Base-by-base conservation (phyloP, 331 rosid genomes). In the Acacia concinna region DNA sequence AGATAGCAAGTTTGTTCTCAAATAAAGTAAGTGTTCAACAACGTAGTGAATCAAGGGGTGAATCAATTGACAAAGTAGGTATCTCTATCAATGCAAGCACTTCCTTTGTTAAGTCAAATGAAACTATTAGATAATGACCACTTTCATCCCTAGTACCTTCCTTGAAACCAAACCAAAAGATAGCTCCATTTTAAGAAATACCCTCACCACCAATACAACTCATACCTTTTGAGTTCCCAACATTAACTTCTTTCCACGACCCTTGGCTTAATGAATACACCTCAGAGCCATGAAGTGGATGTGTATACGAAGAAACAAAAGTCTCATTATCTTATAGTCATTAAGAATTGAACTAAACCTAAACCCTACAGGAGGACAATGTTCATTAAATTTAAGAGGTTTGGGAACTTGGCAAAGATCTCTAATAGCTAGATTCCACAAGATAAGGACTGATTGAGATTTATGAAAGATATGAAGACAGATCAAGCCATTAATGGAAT, bases 201-300 rank as follows among this genome's bases (percentile, higher is more conserved):
- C 54, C 20, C 0, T 2, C 5, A 4, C n/a, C 4, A 15, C 2
- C 2, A 13, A 43, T 1, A 1, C 1, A 2, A 43, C 15, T 0
- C 17, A 47, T 6, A 13, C 54, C 54, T 1, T 3, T 17, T 47
- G 12, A 14, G 54, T 14, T 47, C 21, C 54, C 54, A 17, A 17
- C 6, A 47, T 47, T 21, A 47, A 17, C 54, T 3, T 47, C 5
- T 47, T 47, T 47, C 54, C 54, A 47, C 12, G 54, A 47, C 21
- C n/a, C 14, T 14, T 3, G 0, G n/a, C 21, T 13, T 47, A 47
- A 47, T 17, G 54, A 47, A 18, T n/a, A n/a, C n/a, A n/a, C n/a
- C n/a, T n/a, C n/a, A n/a, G n/a, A n/a, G n/a, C n/a, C n/a, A n/a
- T n/a, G n/a, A n/a, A n/a, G n/a, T n/a, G n/a, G n/a, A n/a, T n/a